A percentile compares a stretch with the other conserved stretches of the same genome.
phyloP scores from a whole-genome alignment of 345 rosid species.

The Brassica napus region Da-Ae NC_063442.1:23659001-23659500 shows the following conservation, averaged over 20 bases:
- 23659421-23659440: background rate
- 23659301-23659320: no score
- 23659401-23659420: no score
- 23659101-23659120: background rate
- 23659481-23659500: conserved; percentile 43
- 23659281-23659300: no score
- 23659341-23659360: no score
- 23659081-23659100: background rate
- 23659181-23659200: background rate
- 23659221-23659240: background rate
- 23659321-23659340: no score
- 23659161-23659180: background rate
- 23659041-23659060: conserved; percentile 91
- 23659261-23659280: no score
- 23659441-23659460: conserved; percentile 48
- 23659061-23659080: conserved; percentile 49
- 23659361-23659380: no score
- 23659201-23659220: background rate
- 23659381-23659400: no score
- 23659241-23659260: background rate
- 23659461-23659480: conserved; percentile 99
- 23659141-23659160: background rate
- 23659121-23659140: background rate
- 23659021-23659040: conserved; percentile 97
- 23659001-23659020: conserved; percentile 90